These are phyloP conservation scores for Mimosa pudica DNA, from an alignment of 306 rosid genomes.

Conservation along the genomic window DNA sequence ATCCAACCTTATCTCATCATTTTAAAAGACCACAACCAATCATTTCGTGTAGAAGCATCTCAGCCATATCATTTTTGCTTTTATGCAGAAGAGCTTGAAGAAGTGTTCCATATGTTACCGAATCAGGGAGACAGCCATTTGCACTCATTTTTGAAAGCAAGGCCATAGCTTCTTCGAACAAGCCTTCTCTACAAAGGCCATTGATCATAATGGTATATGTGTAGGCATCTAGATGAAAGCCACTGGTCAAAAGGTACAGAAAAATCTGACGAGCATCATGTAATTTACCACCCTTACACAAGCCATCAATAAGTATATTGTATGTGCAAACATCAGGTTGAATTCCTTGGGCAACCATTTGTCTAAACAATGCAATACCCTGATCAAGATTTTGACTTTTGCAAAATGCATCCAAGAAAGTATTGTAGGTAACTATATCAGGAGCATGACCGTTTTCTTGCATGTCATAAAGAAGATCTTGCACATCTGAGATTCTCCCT, in stretches of 20 bases:
- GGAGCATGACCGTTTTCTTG: neutral
- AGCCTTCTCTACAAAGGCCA: neutral
- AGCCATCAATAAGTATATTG: neutral
- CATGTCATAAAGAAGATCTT: neutral
- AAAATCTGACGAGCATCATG: neutral
- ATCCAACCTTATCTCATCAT: neutral
- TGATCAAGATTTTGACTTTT: neutral
- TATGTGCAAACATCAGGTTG: neutral
- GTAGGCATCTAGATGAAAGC: neutral
- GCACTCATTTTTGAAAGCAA: neutral
- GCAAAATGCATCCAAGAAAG: neutral
- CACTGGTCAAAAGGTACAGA: neutral
- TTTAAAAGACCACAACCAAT: neutral
- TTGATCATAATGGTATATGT: neutral
- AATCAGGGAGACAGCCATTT: neutral
- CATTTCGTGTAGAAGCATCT: neutral
- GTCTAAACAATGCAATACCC: neutral
- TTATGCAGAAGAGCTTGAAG: too few species aligned
- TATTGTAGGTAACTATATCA: too few species aligned
- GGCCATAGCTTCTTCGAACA: neutral
- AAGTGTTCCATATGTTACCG: too few species aligned
- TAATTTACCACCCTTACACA: neutral
- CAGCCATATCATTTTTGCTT: too few species aligned
- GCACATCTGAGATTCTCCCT: neutral
- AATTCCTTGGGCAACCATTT: neutral